Evolutionary conservation across 2,329 filamentous ascomycete genomes (phyloP).

Genomic region (Thelonectria olida): DNA sequence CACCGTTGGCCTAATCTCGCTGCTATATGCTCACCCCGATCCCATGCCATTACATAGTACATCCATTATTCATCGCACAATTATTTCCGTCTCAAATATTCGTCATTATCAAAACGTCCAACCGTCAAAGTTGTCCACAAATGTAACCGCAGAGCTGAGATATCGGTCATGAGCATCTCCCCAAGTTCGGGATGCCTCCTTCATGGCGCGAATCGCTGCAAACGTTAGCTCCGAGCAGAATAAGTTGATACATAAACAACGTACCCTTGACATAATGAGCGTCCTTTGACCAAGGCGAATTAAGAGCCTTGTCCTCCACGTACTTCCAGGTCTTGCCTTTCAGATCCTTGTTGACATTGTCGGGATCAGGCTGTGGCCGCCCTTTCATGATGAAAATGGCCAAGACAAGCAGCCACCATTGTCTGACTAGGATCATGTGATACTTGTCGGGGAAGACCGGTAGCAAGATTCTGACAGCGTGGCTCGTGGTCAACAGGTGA

Average conservation of each 20-base stretch:
- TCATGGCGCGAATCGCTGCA: conserved; percentile 75
- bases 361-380: conserved; percentile 76
- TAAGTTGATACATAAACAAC: conserved; percentile 30
- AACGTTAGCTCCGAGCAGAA: conserved; percentile 12
- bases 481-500: conserved; percentile 84
- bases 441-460: conserved; percentile 78
- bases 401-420: conserved; percentile 90
- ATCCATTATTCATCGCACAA: not conserved
- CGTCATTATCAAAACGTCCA: conserved; percentile 61
- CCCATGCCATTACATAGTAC: not conserved
- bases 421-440: conserved; percentile 77
- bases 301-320: conserved; percentile 76
- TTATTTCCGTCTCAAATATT: not conserved
- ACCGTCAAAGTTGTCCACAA: conserved; percentile 77
- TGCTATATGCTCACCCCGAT: not conserved
- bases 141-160: conserved; percentile 73
- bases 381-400: conserved; percentile 80
- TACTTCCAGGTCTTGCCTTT: conserved; percentile 78
- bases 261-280: conserved; percentile 86
- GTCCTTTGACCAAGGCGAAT: conserved; percentile 74
- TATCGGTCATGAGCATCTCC: conserved; percentile 73
- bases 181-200: conserved; percentile 79
- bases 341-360: conserved; percentile 68
- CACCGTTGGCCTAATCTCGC: not conserved
- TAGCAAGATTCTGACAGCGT: conserved; percentile 87